Conservation (phyloP, 805 yeast species). For the Suhomyces kilbournensis region DNA sequence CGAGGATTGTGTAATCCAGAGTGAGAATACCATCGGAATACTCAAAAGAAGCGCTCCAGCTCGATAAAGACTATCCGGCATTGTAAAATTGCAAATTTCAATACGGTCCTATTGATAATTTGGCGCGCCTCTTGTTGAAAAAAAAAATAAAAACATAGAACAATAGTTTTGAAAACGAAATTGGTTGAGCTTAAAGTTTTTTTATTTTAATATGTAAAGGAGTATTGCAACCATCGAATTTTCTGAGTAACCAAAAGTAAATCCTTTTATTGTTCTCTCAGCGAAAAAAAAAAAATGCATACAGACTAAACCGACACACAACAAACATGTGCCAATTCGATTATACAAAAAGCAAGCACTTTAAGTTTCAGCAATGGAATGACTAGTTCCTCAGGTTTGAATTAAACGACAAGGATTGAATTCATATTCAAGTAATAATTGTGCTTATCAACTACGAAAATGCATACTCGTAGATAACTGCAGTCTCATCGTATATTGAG, state of each 20-base stretch:
- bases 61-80: neutral
- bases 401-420: neutral
- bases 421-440: neutral
- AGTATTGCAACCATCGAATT: neutral
- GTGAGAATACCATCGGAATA: neutral
- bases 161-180: neutral
- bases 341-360: neutral
- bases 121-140: neutral
- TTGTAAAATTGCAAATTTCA: slow-evolving; percentile 3
- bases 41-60: neutral
- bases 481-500: neutral
- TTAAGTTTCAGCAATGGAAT: neutral
- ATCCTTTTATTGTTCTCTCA: neutral
- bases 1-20: slow-evolving; percentile 1
- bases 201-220: neutral
- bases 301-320: neutral
- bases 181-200: neutral
- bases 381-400: neutral
- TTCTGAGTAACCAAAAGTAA: neutral
- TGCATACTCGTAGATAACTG: neutral
- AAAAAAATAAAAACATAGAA: neutral
- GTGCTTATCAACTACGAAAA: neutral
- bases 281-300: neutral
- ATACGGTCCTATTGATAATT: neutral
- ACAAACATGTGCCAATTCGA: neutral